phyloP scores from a whole-genome alignment of 306 rosid genomes.

The Boehmeria nivea region DNA sequence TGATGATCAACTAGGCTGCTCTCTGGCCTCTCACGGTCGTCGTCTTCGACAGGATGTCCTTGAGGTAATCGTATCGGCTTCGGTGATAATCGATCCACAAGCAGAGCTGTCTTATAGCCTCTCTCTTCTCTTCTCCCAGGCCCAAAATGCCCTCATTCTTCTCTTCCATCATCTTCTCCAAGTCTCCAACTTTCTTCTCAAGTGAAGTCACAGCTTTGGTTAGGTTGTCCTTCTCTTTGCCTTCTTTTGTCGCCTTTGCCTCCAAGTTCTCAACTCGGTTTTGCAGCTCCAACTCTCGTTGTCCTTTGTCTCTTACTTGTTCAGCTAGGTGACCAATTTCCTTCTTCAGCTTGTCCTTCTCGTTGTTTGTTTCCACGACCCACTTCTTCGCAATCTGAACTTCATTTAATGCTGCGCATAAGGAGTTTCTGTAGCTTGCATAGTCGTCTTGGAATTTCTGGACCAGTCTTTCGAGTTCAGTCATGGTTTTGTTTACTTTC shows the following conservation, averaged over 20 bases:
- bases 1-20: constrained; percentile 27
- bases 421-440: constrained; percentile 26
- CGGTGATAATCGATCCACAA: constrained; percentile 90
- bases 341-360: constrained; percentile 38
- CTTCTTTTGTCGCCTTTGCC: constrained; percentile 49
- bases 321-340: constrained; percentile 32
- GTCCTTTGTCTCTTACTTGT: constrained; percentile 41
- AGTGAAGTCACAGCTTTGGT: constrained; percentile 43
- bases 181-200: constrained; percentile 52
- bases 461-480: constrained; percentile 43
- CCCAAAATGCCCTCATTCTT: constrained; percentile 53
- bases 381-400: constrained; percentile 48
- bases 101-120: constrained; percentile 92
- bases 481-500: constrained; percentile 28
- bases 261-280: constrained; percentile 46
- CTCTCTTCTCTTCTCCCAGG: constrained; percentile 89
- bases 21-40: constrained; percentile 47
- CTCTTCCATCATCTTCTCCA: constrained; percentile 63
- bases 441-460: constrained; percentile 35
- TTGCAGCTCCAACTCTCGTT: constrained; percentile 30
- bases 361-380: constrained; percentile 37
- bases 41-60: constrained; percentile 52
- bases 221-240: constrained; percentile 54
- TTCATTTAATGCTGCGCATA: constrained; percentile 44
- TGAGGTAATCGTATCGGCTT: constrained; percentile 60